Base-by-base conservation (phyloP, 225 moss, liverwort and hornwort species). In the Marchantia paleacea region DNA sequence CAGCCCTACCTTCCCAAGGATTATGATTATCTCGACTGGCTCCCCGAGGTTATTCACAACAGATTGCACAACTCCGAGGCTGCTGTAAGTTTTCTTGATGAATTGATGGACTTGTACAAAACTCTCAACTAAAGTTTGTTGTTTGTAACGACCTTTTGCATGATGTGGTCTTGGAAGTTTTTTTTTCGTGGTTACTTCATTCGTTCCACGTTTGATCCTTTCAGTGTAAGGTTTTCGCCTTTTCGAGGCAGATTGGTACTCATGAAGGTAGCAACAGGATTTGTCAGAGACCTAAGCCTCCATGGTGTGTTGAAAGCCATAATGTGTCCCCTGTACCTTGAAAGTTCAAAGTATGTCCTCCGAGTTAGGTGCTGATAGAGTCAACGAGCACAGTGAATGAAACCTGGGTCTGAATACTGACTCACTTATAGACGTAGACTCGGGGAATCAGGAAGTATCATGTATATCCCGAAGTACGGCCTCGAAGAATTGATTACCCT, bases 21-120 rank as follows among this genome's bases (percentile, higher is more conserved):
- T 61, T 89, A 88, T 81, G 92, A 94, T 83, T 81, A 89, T 18
- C 78, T 96, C 39, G 86, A 80, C 53, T 92, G 89, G 83, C 81
- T 96, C 0, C 96, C 90, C 22, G 91, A 91, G 0, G 66, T 76
- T 63, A 84, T 96, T 69, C 91, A 96, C 80, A 54, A 81, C 0
- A 80, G 60, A 28, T 65, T 96, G 7, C 89, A 88, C 81, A 89
- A 83, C 78, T 80, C 81, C 47, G 96, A 96, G 90, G 81, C 77
- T n/a, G 69, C 83, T 58, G 95, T 95, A 87, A 89, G 91, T 79
- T 67, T 74, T 26, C 55, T 74, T 24, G 29, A 55, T 54, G 24
- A 55, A 50, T 24, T 72, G 72, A 72, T 7, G 26, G 12, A 54
- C 26, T 0, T 47, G 15, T 11, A 19, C 4, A 12, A 47, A 15